phyloP scores from a whole-genome alignment of 2,329 filamentous ascomycete genomes.

The Cercospora sesami region DNA sequence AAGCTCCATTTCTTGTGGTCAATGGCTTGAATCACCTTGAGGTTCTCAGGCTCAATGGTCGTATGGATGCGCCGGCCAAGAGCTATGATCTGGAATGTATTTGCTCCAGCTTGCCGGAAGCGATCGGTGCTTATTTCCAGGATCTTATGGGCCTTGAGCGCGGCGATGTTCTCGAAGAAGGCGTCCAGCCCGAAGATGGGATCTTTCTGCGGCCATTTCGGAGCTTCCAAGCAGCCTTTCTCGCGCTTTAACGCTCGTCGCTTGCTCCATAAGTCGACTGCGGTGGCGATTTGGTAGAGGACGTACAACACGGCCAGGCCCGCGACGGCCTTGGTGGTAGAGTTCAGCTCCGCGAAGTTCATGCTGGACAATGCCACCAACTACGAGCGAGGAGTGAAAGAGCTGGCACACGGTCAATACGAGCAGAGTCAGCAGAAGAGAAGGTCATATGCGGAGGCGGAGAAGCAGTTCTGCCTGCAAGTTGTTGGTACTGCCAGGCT shows the following conservation, averaged over 20 bases:
- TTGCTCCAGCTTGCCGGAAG: conserved; percentile 36
- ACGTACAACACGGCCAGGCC: conserved; percentile 38
- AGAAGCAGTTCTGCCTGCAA: neutral
- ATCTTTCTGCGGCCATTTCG: conserved; percentile 53
- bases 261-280: conserved; percentile 39
- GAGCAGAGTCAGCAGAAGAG: neutral
- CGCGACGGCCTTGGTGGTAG: conserved; percentile 31
- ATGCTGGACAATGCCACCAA: conserved; percentile 6
- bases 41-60: conserved; percentile 51
- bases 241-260: conserved; percentile 43
- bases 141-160: conserved; percentile 42
- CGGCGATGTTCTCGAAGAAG: conserved; percentile 44
- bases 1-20: conserved; percentile 52
- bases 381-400: neutral
- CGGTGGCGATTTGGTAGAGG: conserved; percentile 40
- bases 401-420: neutral
- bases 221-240: conserved; percentile 52
- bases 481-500: neutral
- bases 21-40: conserved; percentile 49
- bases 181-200: conserved; percentile 56
- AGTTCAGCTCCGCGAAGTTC: conserved; percentile 17
- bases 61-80: conserved; percentile 39
- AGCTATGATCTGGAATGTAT: conserved; percentile 44
- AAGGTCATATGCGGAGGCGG: neutral
- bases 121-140: conserved; percentile 40